Conservation (phyloP, 805 yeast species). For the Ogataea sp. region DNA sequence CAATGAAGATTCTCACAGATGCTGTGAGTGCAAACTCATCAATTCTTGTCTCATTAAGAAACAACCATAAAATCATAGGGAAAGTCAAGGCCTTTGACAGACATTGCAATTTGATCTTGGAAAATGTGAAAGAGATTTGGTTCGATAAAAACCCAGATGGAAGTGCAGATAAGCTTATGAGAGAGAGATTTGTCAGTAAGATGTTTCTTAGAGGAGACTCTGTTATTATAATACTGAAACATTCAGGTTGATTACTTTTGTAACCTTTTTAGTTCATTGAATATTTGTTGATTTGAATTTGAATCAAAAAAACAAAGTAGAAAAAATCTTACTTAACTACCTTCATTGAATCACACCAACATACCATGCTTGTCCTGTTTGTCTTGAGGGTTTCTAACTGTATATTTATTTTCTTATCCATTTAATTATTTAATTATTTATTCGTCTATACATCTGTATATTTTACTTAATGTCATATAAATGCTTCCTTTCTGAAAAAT, state of each 20-base stretch:
- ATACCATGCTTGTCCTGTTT: no score
- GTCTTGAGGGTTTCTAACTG: no score
- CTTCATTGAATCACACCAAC: no score
- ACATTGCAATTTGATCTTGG: slow-evolving; percentile 89
- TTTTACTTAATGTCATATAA: no score
- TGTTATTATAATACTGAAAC: slow-evolving; percentile 65
- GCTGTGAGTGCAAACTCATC: slow-evolving; percentile 71
- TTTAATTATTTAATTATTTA: no score
- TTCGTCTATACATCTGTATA: no score
- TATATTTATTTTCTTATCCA: no score
- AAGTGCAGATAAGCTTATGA: slow-evolving; percentile 15
- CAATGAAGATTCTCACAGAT: slow-evolving; percentile 78
- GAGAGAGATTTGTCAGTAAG: slow-evolving; percentile 79
- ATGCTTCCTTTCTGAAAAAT: no score
- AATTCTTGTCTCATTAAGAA: slow-evolving; percentile 82
- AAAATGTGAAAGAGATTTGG: slow-evolving; percentile 80
- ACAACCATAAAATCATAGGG: slow-evolving; percentile 86
- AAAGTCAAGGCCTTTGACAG: slow-evolving; percentile 92
- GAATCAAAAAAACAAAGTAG: no score
- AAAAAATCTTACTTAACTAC: no score
- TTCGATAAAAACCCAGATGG: slow-evolving; percentile 34
- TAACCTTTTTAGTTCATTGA: no score
- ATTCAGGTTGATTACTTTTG: slow-evolving; percentile 3
- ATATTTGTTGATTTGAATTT: no score
- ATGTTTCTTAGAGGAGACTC: slow-evolving; percentile 94